Evolutionary conservation across 2,329 filamentous ascomycete species (phyloP), one percentile per base, ranked within the genome.

Genomic region (Davidsoniella australis): DNA sequence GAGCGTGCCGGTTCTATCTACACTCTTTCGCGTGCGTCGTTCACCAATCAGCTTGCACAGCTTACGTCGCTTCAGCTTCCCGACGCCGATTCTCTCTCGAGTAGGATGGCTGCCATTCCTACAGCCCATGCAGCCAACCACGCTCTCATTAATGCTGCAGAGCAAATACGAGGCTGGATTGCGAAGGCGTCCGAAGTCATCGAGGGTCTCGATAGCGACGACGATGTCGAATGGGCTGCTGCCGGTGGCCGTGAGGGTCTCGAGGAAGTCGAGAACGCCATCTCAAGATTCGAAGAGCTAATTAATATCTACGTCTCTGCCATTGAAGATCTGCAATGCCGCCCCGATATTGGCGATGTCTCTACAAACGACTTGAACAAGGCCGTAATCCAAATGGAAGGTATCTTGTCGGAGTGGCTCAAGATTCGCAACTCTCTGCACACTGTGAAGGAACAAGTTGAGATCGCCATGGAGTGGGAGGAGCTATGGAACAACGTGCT

Each of bases 391-490:
- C 86, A 94, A 65, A 94, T 96, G 83, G 89, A 96, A 58, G 71
- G 72, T 17, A 91, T 94, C 52, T 69, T 94, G 54, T 71, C 72
- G 36, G 85, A 88, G 58, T 98, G 91, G 91, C 72, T 78, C 41
- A 78, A 80, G 56, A 89, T 95, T 58, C 83, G 86, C 58, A 71
- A 69, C 40, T 81, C 82, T 1, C 68, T 98, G 46, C 82, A 82
- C 55, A 80, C 67, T 23, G 82, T 94, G 50, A 94, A 94, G 61
- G 76, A 76, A 44, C 89, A 96, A 60, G 89, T 98, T 16, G 91
- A 96, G 63, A 79, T 94, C 52, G 91, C 91, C 43, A 94, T 96
- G 87, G 91, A 98, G 61, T 98, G 89, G 89, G 88, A 95, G 63
- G 88, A 96, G 65, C 71, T 98, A 36, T 96, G 91, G 89, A 86